Evolutionary conservation across 2,329 filamentous ascomycete genomes (phyloP).

Genomic region (Pseudogymnoascus sp.): DNA sequence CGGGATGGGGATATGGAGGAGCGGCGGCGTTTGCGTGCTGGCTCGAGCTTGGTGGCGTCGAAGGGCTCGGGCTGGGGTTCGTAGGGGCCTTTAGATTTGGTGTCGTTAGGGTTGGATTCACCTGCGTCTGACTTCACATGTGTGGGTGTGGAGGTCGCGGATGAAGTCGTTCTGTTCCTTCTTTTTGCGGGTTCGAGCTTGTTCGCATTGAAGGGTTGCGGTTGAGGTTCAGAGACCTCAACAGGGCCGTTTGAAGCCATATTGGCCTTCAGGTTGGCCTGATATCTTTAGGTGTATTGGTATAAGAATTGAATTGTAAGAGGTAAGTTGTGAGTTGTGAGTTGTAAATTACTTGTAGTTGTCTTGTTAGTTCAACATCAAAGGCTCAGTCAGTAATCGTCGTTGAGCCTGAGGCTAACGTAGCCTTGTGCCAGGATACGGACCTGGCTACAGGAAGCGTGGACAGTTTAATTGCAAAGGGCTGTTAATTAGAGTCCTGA

Average conservation of each 20-base stretch:
- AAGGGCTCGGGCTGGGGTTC: constrained; percentile 33
- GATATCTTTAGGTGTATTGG: neutral
- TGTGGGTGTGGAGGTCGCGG: constrained; percentile 20
- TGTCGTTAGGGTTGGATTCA: constrained; percentile 11
- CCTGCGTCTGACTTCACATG: constrained; percentile 10
- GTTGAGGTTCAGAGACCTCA: constrained; percentile 26
- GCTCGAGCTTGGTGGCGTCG: constrained; percentile 34
- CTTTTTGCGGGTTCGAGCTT: constrained; percentile 35
- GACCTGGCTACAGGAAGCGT: neutral
- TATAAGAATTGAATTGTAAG: neutral
- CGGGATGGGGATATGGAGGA: constrained; percentile 17
- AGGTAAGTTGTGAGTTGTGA: neutral
- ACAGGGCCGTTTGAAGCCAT: constrained; percentile 29
- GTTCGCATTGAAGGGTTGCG: constrained; percentile 35
- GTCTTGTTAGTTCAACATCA: neutral
- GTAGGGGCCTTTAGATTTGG: constrained; percentile 16
- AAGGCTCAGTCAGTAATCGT: neutral
- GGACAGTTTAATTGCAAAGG: neutral
- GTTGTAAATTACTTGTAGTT: neutral
- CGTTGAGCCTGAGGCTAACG: neutral
- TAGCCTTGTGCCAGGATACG: neutral
- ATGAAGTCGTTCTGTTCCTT: constrained; percentile 1
- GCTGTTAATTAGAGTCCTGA: neutral
- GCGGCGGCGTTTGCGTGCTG: constrained; percentile 29
- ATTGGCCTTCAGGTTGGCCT: constrained; percentile 3